Conservation (phyloP, 1,284 basidiomycete genomes). For the Ceratobasidium papillatum region DNA sequence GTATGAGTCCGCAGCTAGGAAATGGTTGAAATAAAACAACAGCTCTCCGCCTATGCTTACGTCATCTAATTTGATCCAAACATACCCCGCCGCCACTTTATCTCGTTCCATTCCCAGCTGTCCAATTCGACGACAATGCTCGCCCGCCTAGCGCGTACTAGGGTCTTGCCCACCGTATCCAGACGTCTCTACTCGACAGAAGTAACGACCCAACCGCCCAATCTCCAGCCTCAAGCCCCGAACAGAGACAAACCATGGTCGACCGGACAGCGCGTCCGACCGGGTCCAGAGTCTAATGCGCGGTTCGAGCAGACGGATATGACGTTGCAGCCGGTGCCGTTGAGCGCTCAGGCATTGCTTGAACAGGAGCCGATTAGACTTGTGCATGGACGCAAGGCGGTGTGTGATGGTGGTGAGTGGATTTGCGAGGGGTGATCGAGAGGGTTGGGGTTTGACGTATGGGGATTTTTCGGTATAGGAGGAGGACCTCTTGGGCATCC, state of each 20-base stretch:
- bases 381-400: conserved; percentile 81
- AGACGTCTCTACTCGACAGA: conserved; percentile 19
- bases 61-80: conserved; percentile 16
- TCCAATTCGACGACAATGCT: conserved; percentile 33
- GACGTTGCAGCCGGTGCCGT: conserved; percentile 87
- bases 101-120: conserved; percentile 20
- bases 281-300: conserved; percentile 56
- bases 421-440: neutral
- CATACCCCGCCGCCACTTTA: conserved; percentile 25
- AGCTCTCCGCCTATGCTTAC: neutral
- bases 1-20: neutral
- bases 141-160: conserved; percentile 23
- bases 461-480: conserved; percentile 60
- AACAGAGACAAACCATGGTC: conserved; percentile 83
- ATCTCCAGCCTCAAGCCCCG: conserved; percentile 68
- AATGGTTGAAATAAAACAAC: neutral
- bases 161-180: neutral
- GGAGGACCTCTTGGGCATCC: conserved; percentile 96
- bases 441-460: neutral
- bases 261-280: conserved; percentile 71
- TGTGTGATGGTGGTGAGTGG: conserved; percentile 90
- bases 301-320: conserved; percentile 92
- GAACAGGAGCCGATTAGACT: conserved; percentile 84
- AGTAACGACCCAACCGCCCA: neutral
- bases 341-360: conserved; percentile 91